phyloP scores from a whole-genome alignment of 176 grass and related monocot species.

The Musa schizocarpa region DNA sequence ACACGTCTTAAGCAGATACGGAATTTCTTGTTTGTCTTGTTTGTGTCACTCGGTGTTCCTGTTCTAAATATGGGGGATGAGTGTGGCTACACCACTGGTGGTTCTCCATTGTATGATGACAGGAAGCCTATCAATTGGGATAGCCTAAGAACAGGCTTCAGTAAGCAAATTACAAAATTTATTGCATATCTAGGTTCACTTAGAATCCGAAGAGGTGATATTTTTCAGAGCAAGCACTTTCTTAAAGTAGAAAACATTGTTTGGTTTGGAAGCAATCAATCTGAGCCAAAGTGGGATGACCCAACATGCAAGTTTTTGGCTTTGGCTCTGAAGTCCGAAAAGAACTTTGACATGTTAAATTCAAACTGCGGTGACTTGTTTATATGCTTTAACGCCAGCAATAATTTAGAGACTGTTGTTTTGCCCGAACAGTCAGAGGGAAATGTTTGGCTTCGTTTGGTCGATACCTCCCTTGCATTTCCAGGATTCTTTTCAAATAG shows the following conservation, averaged over 20 bases:
- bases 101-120: conserved; percentile 50
- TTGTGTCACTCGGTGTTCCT: conserved; percentile 71
- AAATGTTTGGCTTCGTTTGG: conserved; percentile 63
- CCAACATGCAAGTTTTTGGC: conserved; percentile 57
- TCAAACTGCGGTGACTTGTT: conserved; percentile 46
- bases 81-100: conserved; percentile 55
- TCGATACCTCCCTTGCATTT: conserved; percentile 85
- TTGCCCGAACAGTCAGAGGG: conserved; percentile 55
- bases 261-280: conserved; percentile 65
- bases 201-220: conserved; percentile 42
- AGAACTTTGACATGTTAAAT: background rate
- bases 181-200: conserved; percentile 67
- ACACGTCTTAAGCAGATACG: conserved; percentile 70
- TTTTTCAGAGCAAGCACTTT: conserved; percentile 75
- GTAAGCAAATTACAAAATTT: conserved; percentile 63
- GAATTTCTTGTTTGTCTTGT: conserved; percentile 74
- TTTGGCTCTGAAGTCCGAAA: conserved; percentile 49
- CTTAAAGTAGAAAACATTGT: conserved; percentile 75
- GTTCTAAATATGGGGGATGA: conserved; percentile 96
- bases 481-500: conserved; percentile 63
- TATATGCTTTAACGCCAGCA: conserved; percentile 69
- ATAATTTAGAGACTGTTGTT: conserved; percentile 24
- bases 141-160: conserved; percentile 45
- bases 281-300: conserved; percentile 57
- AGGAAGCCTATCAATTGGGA: conserved; percentile 64